Evolutionary conservation across 306 rosid genomes (phyloP), one percentile per base, ranked within the genome.

Genomic region (Trifolium fragiferum): DNA sequence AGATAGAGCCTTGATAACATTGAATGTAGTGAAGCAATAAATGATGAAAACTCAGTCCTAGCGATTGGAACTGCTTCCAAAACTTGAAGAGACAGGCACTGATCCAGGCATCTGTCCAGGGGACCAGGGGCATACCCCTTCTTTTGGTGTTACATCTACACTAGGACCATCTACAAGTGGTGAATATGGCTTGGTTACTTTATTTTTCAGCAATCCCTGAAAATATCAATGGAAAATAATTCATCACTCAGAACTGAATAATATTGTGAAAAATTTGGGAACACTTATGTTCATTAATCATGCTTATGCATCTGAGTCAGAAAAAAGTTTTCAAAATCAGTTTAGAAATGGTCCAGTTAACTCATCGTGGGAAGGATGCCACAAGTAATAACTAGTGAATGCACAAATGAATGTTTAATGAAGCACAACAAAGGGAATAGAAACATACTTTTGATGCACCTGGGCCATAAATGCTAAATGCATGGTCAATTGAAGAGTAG

Each of bases 401-500:
- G 32, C 9, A 35, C 16, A 70, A 70, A 69, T 21, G 50, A 49
- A 50, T 40, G 62, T 19, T 20, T 49, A 76, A 61, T 5, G 66
- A 51, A 76, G 60, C 57, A 7, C 10, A n/a, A 7, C 2, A 50
- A 63, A 19, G 78, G 55, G 60, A 69, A 54, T 37, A 72, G 30
- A 58, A 80, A 57, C 81, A 75, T 55, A 94, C 97, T 96, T 94
- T 94, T 37, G 92, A 69, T 77, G 76, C 82, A 19, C 85, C 82
- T 21, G 90, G 89, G 65, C 95, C 92, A 1, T 92, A 94, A 73
- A 87, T 87, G 78, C 83, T 76, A 84, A 79, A 57, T 57, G 97
- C 96, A 74, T 68, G 92, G 66, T 87, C 92, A 81, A 94, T 90
- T 78, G 99, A 87, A 68, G 90, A 37, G 86, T 94, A 90, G 81